Evolutionary conservation across 1,284 basidiomycete genomes (phyloP).

Genomic region (Trametes polyzona): DNA sequence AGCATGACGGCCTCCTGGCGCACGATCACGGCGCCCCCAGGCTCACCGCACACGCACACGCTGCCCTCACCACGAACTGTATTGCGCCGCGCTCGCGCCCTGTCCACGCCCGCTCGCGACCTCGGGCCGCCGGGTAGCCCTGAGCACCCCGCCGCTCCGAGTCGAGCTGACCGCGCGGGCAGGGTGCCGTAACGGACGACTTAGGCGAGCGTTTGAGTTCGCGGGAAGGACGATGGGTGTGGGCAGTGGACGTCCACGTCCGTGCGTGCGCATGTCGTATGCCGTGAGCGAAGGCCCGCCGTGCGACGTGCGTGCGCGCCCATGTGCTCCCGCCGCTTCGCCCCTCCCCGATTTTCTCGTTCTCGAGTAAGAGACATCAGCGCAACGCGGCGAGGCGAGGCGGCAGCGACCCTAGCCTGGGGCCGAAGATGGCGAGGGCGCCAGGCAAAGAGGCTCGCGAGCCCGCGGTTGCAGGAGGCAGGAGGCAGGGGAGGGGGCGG

Average conservation of each 20-base stretch:
- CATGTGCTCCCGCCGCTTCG: constrained; percentile 2
- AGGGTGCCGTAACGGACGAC: neutral
- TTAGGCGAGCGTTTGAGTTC: neutral
- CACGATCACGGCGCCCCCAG: neutral
- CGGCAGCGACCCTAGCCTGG: constrained; percentile 6
- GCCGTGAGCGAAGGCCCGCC: neutral
- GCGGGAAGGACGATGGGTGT: no score
- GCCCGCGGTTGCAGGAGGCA: no score
- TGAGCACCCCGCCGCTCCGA: no score
- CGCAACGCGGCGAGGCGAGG: no score
- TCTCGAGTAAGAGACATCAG: no score
- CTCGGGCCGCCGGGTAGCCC: neutral
- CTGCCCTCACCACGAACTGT: neutral
- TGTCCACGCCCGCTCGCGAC: neutral
- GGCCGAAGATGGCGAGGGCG: neutral
- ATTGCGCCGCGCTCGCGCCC: neutral
- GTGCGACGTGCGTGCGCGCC: constrained; percentile 2
- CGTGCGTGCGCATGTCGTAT: neutral
- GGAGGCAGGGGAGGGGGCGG: no score
- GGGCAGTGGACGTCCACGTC: neutral
- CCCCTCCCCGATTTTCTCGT: no score
- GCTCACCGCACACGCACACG: neutral
- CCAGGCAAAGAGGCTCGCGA: neutral
- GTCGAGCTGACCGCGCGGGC: no score
- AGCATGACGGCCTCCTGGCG: neutral